Evolutionary conservation across 2,329 filamentous ascomycete genomes (phyloP).

Genomic region (Immersiporthe knoxdaviesiana): DNA sequence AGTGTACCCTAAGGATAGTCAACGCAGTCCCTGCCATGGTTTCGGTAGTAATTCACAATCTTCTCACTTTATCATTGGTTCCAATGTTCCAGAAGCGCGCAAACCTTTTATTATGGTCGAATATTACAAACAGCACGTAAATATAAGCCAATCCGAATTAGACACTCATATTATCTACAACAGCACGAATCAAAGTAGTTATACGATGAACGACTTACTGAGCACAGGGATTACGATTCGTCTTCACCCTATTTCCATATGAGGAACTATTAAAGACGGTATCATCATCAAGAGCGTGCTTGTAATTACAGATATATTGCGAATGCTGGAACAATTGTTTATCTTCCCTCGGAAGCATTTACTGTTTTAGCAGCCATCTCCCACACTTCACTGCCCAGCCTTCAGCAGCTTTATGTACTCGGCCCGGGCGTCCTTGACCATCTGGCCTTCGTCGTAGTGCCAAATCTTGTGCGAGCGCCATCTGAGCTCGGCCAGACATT

Average conservation of each 20-base stretch:
- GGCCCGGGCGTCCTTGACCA: slow-evolving; percentile 35
- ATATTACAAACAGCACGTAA: too few relatives aligned
- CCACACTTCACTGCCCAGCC: neutral
- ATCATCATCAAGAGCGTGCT: neutral
- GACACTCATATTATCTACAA: neutral
- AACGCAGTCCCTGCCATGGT: neutral
- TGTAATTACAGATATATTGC: neutral
- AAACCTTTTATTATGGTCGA: neutral
- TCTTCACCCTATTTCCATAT: too few relatives aligned
- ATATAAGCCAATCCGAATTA: neutral
- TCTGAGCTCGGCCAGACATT: slow-evolving; percentile 44
- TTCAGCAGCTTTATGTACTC: neutral
- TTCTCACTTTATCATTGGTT: neutral
- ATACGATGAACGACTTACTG: neutral
- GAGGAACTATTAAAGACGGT: neutral
- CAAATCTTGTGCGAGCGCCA: slow-evolving; percentile 41
- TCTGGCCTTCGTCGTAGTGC: slow-evolving; percentile 42
- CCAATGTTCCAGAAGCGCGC: neutral
- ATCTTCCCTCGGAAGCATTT: neutral
- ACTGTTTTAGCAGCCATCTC: neutral
- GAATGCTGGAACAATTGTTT: neutral
- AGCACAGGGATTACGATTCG: too few relatives aligned
- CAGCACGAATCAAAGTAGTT: neutral
- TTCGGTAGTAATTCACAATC: neutral
- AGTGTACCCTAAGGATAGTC: neutral